Conservation (phyloP, 2,329 filamentous ascomycete species). For the Thermoascus crustaceus region DNA sequence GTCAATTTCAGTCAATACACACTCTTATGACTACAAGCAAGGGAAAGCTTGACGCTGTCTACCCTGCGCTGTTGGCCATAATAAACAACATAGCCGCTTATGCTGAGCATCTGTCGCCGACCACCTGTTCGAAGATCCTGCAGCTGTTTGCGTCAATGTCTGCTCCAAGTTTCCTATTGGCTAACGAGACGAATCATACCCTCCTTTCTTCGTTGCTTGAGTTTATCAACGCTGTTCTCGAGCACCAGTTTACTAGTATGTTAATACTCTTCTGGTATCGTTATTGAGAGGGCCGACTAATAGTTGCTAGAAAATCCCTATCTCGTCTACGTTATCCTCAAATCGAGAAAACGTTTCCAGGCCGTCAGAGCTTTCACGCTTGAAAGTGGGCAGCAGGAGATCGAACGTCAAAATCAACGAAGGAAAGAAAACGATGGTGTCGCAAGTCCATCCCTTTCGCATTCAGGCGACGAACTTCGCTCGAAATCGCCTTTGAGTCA, state of each 20-base stretch:
- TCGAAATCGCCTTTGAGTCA: constrained; percentile 53
- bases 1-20: constrained; percentile 64
- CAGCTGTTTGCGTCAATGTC: constrained; percentile 91
- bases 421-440: constrained; percentile 51
- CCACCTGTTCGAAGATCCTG: constrained; percentile 71
- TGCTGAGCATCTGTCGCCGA: constrained; percentile 64
- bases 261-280: constrained; percentile 8
- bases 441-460: constrained; percentile 27
- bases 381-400: constrained; percentile 84
- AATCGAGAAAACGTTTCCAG: constrained; percentile 75
- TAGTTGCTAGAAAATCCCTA: constrained; percentile 61
- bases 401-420: constrained; percentile 67
- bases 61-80: constrained; percentile 82
- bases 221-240: constrained; percentile 80
- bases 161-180: constrained; percentile 80
- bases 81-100: constrained; percentile 90
- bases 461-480: constrained; percentile 34
- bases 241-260: constrained; percentile 75
- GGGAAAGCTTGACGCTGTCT: constrained; percentile 81
- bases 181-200: constrained; percentile 82
- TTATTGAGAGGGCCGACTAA: constrained; percentile 13
- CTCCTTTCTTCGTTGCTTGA: constrained; percentile 76
- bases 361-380: constrained; percentile 79
- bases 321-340: constrained; percentile 69
- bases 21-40: constrained; percentile 85